Base-by-base conservation (phyloP, 2,329 filamentous ascomycete species). In the Aspergillus hortae region DNA sequence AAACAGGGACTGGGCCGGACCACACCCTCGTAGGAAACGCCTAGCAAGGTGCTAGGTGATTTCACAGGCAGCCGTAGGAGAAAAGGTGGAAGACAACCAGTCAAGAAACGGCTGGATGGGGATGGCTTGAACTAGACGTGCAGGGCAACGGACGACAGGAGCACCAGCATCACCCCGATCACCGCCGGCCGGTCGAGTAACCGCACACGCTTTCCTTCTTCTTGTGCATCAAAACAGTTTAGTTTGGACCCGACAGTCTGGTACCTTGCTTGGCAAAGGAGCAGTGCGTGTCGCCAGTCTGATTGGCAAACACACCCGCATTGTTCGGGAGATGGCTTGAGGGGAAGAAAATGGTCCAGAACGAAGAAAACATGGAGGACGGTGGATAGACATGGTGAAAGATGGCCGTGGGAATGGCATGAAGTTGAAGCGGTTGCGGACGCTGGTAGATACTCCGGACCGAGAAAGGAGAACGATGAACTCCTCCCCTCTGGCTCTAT, bases 191-290 rank as follows among this genome's bases (percentile, higher is more conserved):
- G 47, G 45, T 44, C 55, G 46, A 52, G 52, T 44, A 55, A 42
- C 51, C 51, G 41, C 56, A 48, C 49, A 55, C 44, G 51, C 46
- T 58, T 52, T 49, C 48, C 50, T 54, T 56, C 45, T 55, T 36
- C 48, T 51, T 45, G 23, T 47, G 40, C 21, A 55, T 56, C 32
- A 54, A 60, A 56, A 38, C 52, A 60, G 64, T 54, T 61, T 66
- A 67, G 65, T 53, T 36, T 54, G 48, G 62, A 57, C 66, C 69
- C 67, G 64, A 62, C 58, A 60, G 51, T 64, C 50, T 69, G 69
- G 68, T 58, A 63, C 52, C 58, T 58, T 57, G 58, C 62, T 66
- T 67, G 65, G 64, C 63, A 58, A 67, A 56, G 48, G 55, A 60
- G 62, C 67, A 65, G 66, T 67, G 64, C 64, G 62, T 61, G 57